Evolutionary conservation across 1,284 basidiomycete genomes (phyloP).

Genomic region (Schizopora paradoxa): DNA sequence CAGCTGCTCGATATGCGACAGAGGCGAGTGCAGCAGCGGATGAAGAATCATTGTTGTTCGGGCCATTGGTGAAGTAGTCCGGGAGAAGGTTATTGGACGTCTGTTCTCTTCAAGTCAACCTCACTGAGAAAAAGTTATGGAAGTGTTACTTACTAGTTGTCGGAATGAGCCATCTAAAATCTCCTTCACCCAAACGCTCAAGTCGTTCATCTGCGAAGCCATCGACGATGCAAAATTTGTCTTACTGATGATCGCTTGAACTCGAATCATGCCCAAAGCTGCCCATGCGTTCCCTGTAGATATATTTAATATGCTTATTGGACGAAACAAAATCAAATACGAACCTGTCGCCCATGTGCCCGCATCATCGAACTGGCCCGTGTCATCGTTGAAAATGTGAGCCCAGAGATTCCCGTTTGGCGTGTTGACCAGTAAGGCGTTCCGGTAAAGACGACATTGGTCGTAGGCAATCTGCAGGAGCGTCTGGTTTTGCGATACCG

Average conservation of each 20-base stretch:
- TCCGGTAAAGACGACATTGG: conserved; percentile 42
- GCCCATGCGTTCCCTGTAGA: conserved; percentile 35
- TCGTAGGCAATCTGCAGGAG: conserved; percentile 40
- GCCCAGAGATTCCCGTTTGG: conserved; percentile 34
- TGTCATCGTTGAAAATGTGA: conserved; percentile 42
- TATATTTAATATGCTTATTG: not conserved
- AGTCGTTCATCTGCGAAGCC: conserved; percentile 26
- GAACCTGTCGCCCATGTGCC: conserved; percentile 51
- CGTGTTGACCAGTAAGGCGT: conserved; percentile 37
- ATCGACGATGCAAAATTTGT: conserved; percentile 31
- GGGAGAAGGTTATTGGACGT: conserved; percentile 22
- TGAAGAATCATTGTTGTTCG: conserved; percentile 39
- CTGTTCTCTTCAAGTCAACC: conserved; percentile 10
- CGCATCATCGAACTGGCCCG: conserved; percentile 30
- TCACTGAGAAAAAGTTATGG: not conserved
- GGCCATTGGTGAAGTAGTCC: conserved; percentile 29
- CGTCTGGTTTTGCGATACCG: conserved; percentile 34
- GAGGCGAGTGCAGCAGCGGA: conserved; percentile 39
- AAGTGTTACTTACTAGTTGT: conserved; percentile 32
- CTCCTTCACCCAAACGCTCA: conserved; percentile 40
- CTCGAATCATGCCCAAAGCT: conserved; percentile 38
- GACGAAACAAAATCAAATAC: conserved; percentile 19
- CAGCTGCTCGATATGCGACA: conserved; percentile 37
- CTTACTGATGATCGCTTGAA: conserved; percentile 41
- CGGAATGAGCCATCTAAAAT: conserved; percentile 43